phyloP scores from a whole-genome alignment of 345 rosid genomes.

The Dipteronia dyeriana region DNA sequence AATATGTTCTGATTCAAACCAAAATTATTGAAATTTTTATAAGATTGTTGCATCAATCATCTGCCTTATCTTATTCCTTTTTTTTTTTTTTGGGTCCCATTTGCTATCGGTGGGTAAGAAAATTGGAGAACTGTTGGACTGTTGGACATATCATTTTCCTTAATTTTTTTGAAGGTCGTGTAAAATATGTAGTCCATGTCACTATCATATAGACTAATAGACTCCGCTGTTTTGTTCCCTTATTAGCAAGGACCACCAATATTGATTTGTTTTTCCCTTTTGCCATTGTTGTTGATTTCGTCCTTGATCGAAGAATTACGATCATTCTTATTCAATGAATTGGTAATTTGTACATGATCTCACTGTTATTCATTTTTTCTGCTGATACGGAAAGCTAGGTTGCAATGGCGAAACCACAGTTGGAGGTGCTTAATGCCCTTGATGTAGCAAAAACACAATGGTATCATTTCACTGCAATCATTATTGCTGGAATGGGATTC shows the following conservation, averaged over 20 bases:
- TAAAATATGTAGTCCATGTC: neutral
- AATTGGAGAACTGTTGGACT: neutral
- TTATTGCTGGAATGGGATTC: conserved; percentile 86
- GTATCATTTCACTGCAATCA: conserved; percentile 80
- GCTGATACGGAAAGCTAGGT: neutral
- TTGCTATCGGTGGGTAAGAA: neutral
- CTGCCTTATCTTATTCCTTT: neutral
- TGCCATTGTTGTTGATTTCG: neutral
- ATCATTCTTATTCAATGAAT: neutral
- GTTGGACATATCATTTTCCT: neutral
- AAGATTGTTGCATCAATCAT: neutral
- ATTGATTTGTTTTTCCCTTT: neutral
- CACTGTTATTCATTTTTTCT: neutral
- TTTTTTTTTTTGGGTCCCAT: neutral
- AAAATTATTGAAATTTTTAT: neutral
- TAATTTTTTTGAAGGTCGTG: too few species aligned
- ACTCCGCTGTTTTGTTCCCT: neutral
- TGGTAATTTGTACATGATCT: neutral
- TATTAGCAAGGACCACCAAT: neutral
- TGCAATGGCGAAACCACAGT: conserved; percentile 50
- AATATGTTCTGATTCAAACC: neutral
- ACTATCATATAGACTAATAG: neutral
- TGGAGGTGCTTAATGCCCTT: conserved; percentile 68
- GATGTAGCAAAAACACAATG: conserved; percentile 78
- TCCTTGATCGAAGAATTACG: neutral